Base-by-base conservation (phyloP, 108 stramenopile genomes). In the Nitzschia putrida region DNA sequence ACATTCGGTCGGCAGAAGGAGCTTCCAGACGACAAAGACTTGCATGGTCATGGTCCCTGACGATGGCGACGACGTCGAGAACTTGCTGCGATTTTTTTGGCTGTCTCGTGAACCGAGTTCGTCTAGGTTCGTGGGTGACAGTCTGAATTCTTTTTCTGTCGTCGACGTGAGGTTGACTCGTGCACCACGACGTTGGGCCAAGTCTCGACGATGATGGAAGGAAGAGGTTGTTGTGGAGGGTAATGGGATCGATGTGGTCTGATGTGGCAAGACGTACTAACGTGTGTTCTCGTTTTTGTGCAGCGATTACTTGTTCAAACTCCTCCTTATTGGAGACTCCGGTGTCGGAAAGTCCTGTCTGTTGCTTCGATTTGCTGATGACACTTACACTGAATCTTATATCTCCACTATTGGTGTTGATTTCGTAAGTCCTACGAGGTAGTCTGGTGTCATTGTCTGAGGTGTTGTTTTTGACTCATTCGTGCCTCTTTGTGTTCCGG, bases 361-460 rank as follows among this genome's bases (percentile, higher is more conserved):
- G 63, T 81, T 99, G 61, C 86, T 99, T 41, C 92, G 98, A 67
- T 99, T 99, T 73, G 97, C 97, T 16, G 94, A 99, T 68, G 97
- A 99, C 77, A 97, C 97, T 55, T 99, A 97, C 85, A 99, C 97
- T 18, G 97, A 97, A 66, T 96, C 94, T 42, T 99, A 98, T 80
- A 98, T 98, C 76, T 98, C 97, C 57, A 99, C 98, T 67, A 98
- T 99, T 82, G 98, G 98, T 57, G 98, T 99, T 61, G 97, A 99
- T 71, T 99, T 98, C 68, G 94, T 95, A 83, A 97, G 94, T 88
- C 18, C 52, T 10, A 34, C 10, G 4, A 21, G 18, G 22, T 34
- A 8, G 25, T 42, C 9, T 4, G 10, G 50, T 40, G n/a, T 14
- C 16, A n/a, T 60, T 61, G 37, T 42, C 51, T 51, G 50, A n/a